These are phyloP conservation scores for Mrakiaceae sp. DNA, from an alignment of 1,284 basidiomycete genomes.

Conservation along the genomic window DNA sequence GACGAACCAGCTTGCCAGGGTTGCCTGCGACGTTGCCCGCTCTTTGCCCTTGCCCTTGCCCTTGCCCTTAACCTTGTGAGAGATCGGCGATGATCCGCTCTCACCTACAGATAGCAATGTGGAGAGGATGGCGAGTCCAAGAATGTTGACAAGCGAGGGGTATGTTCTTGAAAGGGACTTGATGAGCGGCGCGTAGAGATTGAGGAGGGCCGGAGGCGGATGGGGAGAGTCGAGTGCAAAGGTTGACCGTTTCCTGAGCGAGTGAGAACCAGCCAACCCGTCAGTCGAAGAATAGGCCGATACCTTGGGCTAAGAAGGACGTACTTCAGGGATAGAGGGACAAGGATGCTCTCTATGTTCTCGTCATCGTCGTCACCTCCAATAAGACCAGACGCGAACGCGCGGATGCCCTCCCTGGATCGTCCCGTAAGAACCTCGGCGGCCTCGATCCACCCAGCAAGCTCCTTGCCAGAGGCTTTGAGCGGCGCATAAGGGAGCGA, in stretches of 20 bases:
- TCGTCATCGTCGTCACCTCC: neutral
- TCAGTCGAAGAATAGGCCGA: neutral
- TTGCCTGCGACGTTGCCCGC: neutral
- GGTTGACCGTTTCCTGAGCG: constrained; percentile 10
- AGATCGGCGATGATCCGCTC: too few relatives aligned
- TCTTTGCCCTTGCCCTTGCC: neutral
- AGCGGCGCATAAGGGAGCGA: neutral
- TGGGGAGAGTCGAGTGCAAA: neutral
- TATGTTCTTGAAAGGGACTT: constrained; percentile 1
- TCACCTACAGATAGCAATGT: neutral
- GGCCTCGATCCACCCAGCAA: constrained; percentile 4
- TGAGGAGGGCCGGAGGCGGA: constrained; percentile 4
- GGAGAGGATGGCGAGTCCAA: neutral
- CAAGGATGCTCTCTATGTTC: neutral
- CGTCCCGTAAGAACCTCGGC: neutral
- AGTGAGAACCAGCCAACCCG: neutral
- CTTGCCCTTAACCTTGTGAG: too few relatives aligned
- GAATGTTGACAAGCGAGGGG: neutral
- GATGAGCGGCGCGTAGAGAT: constrained; percentile 11
- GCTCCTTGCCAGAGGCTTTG: neutral
- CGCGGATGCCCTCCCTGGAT: neutral
- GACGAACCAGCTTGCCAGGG: constrained; percentile 7
- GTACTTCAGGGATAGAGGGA: neutral
- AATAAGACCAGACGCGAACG: neutral
- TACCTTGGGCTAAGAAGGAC: neutral